phyloP scores from a whole-genome alignment of 2,329 filamentous ascomycete species.

The Fusarium globosum region DNA sequence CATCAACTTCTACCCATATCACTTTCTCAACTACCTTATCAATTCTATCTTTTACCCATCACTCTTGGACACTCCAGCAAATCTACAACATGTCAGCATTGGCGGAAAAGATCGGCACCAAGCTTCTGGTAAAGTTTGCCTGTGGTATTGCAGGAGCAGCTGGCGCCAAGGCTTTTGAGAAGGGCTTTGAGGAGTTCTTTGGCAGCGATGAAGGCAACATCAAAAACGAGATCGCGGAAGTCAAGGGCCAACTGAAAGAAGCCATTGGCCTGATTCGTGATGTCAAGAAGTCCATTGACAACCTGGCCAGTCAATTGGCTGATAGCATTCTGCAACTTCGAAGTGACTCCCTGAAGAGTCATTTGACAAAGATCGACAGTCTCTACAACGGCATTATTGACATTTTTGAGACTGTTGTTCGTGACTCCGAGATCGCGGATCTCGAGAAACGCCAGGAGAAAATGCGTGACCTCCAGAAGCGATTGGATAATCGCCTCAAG shows the following conservation, averaged over 20 bases:
- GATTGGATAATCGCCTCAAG: background rate
- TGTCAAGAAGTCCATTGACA: background rate
- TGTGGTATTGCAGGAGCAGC: rapidly evolving
- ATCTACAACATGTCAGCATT: background rate
- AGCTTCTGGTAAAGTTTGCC: background rate
- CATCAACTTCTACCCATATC: background rate
- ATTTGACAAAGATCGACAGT: background rate
- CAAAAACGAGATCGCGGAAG: background rate
- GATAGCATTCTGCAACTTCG: background rate
- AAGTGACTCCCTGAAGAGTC: background rate
- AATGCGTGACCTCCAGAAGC: rapidly evolving
- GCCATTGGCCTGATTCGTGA: rapidly evolving
- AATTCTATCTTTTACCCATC: background rate
- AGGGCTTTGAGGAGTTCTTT: background rate
- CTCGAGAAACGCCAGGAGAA: rapidly evolving
- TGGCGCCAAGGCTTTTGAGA: background rate
- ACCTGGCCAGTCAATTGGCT: rapidly evolving
- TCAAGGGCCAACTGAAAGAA: background rate
- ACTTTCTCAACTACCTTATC: rapidly evolving
- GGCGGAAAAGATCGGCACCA: background rate
- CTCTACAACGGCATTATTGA: background rate
- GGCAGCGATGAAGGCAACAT: background rate
- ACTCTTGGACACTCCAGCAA: background rate
- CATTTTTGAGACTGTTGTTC: background rate
- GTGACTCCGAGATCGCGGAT: rapidly evolving